Evolutionary conservation across 305 asterid species (phyloP).

Genomic region (Solanum hybrid): DNA sequence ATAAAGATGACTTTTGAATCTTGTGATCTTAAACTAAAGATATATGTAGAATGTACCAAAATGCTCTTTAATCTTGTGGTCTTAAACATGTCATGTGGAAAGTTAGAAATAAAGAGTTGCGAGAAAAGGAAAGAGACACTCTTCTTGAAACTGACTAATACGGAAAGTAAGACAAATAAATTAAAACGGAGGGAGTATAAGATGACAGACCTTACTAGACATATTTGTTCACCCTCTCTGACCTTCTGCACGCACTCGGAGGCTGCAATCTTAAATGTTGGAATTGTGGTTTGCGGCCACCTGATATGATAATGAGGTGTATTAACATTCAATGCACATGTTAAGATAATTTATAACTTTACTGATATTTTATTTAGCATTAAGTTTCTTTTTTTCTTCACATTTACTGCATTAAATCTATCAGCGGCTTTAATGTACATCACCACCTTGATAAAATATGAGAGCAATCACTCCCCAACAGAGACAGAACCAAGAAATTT

Average conservation of each 20-base stretch:
- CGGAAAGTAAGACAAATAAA: background rate
- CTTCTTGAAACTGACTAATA: background rate
- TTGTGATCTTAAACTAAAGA: background rate
- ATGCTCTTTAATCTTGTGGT: background rate
- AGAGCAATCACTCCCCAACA: background rate
- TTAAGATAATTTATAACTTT: background rate
- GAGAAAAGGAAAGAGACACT: background rate
- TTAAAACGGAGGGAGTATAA: background rate
- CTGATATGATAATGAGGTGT: slow-evolving; percentile 23
- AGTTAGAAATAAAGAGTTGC: background rate
- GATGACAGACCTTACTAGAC: slow-evolving; percentile 63
- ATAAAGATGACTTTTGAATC: background rate
- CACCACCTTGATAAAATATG: background rate
- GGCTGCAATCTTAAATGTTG: slow-evolving; percentile 53
- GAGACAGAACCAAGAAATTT: background rate
- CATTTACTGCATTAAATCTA: background rate
- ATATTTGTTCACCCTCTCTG: slow-evolving; percentile 72
- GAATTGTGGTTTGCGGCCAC: slow-evolving; percentile 86
- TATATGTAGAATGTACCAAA: background rate
- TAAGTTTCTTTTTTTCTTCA: background rate
- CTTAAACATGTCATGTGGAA: background rate
- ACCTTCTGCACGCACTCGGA: slow-evolving; percentile 53
- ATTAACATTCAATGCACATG: background rate
- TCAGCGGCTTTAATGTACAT: background rate
- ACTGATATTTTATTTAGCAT: background rate